Base-by-base conservation (phyloP, 257 asterid genomes). In the Solanum tarapatanum region DNA sequence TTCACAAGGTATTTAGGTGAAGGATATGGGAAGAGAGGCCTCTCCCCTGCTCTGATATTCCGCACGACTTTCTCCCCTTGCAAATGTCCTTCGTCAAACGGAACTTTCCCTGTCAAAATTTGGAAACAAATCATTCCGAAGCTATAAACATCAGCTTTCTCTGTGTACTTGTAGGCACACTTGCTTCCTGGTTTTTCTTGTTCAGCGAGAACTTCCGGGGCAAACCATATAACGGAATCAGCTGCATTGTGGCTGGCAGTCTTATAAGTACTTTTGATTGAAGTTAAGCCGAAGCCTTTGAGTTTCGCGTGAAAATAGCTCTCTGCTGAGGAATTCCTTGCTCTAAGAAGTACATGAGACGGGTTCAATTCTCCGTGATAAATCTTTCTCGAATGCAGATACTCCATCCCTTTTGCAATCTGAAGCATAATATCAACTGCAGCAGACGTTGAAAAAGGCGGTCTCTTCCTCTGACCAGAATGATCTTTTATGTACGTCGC, bases 121-220 rank as follows among this genome's bases (percentile, higher is more conserved):
- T 94, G 94, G 51, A 94, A 96, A 88, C 98, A 96, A 17, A 96
- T 92, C 99, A 96, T 96, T 16, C 95, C 98, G 26, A 96, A 96
- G 86, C 99, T 96, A 83, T 95, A 96, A 1, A 95, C 95, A 83
- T 96, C 99, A 26, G 96, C 97, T 84, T 96, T 94, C 87, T 96
- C 98, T 0, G 94, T 87, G 86, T 91, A 91, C 62, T 80, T 91
- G 8, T 86, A n/a, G 1, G 19, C 82, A 84, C 89, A 30, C 79
- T 90, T 92, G 55, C 89, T 86, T 5, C 87, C 92, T 0, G 84
- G 41, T 82, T 91, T 92, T 87, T 93, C 95, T 87, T 91, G 89
- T 73, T 93, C 98, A n/a, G 95, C 93, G 1, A 96, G 87, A 41
- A 94, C 94, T 89, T 96, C 99, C 0, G 99, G 99, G 23, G 99